These are phyloP conservation scores for Diplosphaera chodatii DNA, from an alignment of 139 green algal genomes.

Conservation along the genomic window DNA sequence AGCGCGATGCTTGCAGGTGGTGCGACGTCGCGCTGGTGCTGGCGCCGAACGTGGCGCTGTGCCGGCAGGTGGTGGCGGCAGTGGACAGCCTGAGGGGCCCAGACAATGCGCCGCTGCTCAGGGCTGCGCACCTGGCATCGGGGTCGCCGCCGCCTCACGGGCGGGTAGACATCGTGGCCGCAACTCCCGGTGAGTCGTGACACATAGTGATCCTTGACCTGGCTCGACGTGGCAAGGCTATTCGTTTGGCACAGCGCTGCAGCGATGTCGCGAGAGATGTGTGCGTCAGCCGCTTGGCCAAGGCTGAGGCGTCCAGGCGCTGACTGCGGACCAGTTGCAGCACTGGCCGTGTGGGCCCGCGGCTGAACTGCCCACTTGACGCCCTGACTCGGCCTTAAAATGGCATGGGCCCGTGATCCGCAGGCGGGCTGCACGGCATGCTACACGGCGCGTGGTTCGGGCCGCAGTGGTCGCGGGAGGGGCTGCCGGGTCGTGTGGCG, in stretches of 20 bases:
- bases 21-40: conserved; percentile 56
- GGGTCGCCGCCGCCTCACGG: conserved; percentile 45
- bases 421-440: conserved; percentile 17
- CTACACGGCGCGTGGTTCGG: background rate
- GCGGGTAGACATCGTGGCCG: conserved; percentile 61
- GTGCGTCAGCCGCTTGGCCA: no score
- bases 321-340: no score
- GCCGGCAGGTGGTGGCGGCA: conserved; percentile 54
- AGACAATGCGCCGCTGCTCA: conserved; percentile 30
- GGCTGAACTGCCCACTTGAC: no score
- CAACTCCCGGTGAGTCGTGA: conserved; percentile 47
- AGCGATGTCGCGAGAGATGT: no score
- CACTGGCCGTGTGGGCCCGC: no score
- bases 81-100: conserved; percentile 18
- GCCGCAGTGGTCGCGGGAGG: background rate
- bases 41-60: conserved; percentile 81
- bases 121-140: conserved; percentile 37
- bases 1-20: background rate
- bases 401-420: conserved; percentile 1
- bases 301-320: no score
- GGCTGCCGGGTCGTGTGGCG: conserved; percentile 30
- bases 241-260: no score
- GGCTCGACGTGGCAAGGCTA: no score
- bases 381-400: no score
- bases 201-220: no score